These are phyloP conservation scores for Ambrosia hybrid DNA, from an alignment of 140 eudicot species.

Conservation along the genomic window DNA sequence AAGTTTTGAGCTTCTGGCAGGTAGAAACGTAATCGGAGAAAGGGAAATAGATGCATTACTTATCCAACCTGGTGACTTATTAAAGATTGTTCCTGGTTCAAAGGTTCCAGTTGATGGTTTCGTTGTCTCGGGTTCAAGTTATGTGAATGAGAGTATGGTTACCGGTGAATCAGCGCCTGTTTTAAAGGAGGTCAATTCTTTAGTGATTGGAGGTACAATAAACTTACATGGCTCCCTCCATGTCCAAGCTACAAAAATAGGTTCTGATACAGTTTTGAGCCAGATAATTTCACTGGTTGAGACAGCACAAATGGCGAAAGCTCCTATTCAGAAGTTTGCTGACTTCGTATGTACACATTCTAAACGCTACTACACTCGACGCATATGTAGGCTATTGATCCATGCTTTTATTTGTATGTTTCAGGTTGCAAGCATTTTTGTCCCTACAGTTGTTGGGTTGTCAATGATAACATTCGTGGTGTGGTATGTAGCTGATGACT, in stretches of 20 bases:
- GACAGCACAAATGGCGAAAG: constrained; percentile 94
- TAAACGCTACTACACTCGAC: not conserved
- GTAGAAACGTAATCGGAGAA: constrained; percentile 69
- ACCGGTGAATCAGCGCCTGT: constrained; percentile 89
- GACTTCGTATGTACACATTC: constrained; percentile 63
- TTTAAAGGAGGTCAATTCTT: constrained; percentile 51
- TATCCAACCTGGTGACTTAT: constrained; percentile 74
- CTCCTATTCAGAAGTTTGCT: constrained; percentile 94
- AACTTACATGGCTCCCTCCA: constrained; percentile 85
- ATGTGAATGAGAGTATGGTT: constrained; percentile 91
- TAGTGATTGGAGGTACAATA: constrained; percentile 85
- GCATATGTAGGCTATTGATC: constrained; percentile 14
- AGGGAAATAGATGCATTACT: constrained; percentile 85
- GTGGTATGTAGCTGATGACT: constrained; percentile 53
- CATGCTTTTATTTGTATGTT: constrained; percentile 15
- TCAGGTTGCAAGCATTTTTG: constrained; percentile 89
- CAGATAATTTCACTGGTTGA: constrained; percentile 89
- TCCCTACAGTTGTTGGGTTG: constrained; percentile 68
- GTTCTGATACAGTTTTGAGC: constrained; percentile 85
- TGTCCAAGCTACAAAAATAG: constrained; percentile 79
- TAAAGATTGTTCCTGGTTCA: constrained; percentile 83
- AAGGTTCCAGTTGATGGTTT: constrained; percentile 82
- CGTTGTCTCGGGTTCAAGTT: constrained; percentile 85
- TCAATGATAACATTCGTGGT: constrained; percentile 67
- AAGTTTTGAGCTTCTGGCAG: constrained; percentile 43